These are phyloP conservation scores for Chlorella sp. DNA, from an alignment of 139 green algal genomes.

Conservation along the genomic window DNA sequence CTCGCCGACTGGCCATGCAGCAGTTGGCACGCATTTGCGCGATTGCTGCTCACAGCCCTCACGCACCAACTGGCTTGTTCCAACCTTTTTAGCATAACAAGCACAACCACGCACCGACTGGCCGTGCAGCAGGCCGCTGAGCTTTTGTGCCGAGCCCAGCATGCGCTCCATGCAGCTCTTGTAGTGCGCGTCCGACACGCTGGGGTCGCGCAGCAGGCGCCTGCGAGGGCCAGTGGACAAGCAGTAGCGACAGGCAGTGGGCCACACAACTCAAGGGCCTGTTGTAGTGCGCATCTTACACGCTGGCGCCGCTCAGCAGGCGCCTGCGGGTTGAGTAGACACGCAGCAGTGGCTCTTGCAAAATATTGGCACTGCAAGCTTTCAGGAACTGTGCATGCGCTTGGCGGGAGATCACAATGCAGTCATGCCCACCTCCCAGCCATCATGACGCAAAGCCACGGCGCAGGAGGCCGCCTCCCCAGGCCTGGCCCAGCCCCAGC, in stretches of 20 bases:
- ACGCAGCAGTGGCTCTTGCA: too few relatives aligned
- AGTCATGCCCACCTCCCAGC: too few relatives aligned
- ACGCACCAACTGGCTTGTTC: too few relatives aligned
- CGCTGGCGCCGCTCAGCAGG: neutral
- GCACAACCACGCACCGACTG: constrained; percentile 23
- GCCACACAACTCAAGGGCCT: neutral
- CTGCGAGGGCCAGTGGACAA: neutral
- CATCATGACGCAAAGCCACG: too few relatives aligned
- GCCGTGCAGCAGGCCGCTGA: constrained; percentile 62
- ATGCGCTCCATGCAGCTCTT: constrained; percentile 47
- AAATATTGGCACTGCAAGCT: too few relatives aligned
- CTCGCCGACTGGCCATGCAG: too few relatives aligned
- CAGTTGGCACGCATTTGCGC: too few relatives aligned
- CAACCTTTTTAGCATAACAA: too few relatives aligned
- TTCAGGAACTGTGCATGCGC: too few relatives aligned
- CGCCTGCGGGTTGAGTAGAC: neutral
- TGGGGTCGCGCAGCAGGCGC: constrained; percentile 47
- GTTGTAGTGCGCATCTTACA: neutral
- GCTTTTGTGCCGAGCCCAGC: constrained; percentile 44
- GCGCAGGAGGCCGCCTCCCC: too few relatives aligned
- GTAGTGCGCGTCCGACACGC: constrained; percentile 42
- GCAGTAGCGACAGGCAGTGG: neutral
- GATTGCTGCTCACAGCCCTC: too few relatives aligned
- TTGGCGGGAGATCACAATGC: too few relatives aligned
- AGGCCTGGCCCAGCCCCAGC: neutral